These are phyloP conservation scores for Lophiostoma macrostomum DNA, from an alignment of 495 filamentous ascomycete species.

Conservation along the genomic window DNA sequence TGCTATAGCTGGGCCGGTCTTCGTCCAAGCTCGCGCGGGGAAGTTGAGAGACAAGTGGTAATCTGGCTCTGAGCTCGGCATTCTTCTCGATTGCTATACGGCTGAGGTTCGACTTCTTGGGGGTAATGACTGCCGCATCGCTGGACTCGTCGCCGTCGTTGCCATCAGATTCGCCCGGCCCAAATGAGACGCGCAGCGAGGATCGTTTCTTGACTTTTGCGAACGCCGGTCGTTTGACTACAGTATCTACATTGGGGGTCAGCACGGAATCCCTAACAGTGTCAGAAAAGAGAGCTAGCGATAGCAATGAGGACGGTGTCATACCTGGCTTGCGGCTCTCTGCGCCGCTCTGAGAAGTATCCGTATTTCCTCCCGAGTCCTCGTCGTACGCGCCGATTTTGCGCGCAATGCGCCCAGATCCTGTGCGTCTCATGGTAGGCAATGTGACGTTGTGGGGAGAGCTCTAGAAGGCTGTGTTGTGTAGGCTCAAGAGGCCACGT, in stretches of 20 bases:
- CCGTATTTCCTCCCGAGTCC: slow-evolving; percentile 43
- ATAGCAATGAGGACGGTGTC: background rate
- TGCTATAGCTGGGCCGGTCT: slow-evolving; percentile 79
- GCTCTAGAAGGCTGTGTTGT: background rate
- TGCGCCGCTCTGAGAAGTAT: slow-evolving; percentile 6
- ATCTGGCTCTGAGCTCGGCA: slow-evolving; percentile 54
- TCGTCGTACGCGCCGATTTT: slow-evolving; percentile 71
- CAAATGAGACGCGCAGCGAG: slow-evolving; percentile 72
- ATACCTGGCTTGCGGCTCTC: slow-evolving; percentile 18
- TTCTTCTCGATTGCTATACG: slow-evolving; percentile 70
- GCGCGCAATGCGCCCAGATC: slow-evolving; percentile 66
- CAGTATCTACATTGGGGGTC: slow-evolving; percentile 23
- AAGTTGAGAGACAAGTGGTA: slow-evolving; percentile 47
- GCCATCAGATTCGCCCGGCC: slow-evolving; percentile 54
- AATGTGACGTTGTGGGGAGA: background rate
- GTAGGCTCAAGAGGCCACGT: background rate
- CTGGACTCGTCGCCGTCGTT: slow-evolving; percentile 53
- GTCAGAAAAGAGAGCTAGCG: slow-evolving; percentile 27
- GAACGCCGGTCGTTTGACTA: slow-evolving; percentile 30
- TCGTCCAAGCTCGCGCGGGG: slow-evolving; percentile 56
- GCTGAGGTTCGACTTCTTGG: slow-evolving; percentile 69
- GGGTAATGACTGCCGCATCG: slow-evolving; percentile 57
- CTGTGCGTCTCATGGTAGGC: slow-evolving; percentile 59
- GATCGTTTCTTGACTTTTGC: slow-evolving; percentile 32
- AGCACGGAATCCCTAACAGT: slow-evolving; percentile 24